phyloP scores from a whole-genome alignment of 352 stramenopile genomes.

The Pythium folliculosum region DNA sequence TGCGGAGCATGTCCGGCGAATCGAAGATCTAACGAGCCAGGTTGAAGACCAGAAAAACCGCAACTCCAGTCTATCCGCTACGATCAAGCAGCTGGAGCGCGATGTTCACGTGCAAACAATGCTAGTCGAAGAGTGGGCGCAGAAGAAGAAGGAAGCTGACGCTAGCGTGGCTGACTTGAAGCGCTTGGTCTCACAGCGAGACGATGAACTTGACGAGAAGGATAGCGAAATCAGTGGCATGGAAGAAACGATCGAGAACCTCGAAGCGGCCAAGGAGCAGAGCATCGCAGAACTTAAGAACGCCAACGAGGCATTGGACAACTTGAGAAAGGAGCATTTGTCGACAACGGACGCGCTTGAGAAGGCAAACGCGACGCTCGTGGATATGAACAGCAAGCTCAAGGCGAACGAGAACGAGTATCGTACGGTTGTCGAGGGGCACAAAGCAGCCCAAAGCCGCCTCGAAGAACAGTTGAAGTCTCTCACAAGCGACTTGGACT shows the following conservation, averaged over 20 bases:
- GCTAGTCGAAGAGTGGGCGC: not conserved
- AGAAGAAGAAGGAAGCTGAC: constrained; percentile 13
- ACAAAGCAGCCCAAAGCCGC: not conserved
- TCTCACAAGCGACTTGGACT: not conserved
- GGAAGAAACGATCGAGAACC: constrained; percentile 27
- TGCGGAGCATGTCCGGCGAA: not conserved
- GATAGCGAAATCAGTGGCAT: constrained; percentile 28
- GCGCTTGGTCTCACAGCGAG: constrained; percentile 11
- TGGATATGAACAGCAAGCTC: not conserved
- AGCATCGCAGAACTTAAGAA: not conserved
- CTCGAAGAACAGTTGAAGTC: not conserved
- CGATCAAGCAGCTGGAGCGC: not conserved
- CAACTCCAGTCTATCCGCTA: not conserved
- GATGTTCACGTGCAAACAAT: not conserved
- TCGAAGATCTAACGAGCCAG: not conserved
- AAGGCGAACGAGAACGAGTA: not conserved
- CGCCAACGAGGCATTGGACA: not conserved
- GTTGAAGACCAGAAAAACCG: not conserved
- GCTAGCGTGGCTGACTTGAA: not conserved
- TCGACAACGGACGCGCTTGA: not conserved
- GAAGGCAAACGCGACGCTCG: not conserved
- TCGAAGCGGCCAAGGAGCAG: constrained; percentile 13
- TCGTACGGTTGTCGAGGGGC: not conserved
- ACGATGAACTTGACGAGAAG: constrained; percentile 28
- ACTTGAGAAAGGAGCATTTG: not conserved